A percentile compares a stretch with the other conserved stretches of the same genome.
phyloP scores from a whole-genome alignment of 2,329 filamentous ascomycete genomes.

The Bipolaris cookei region DNA sequence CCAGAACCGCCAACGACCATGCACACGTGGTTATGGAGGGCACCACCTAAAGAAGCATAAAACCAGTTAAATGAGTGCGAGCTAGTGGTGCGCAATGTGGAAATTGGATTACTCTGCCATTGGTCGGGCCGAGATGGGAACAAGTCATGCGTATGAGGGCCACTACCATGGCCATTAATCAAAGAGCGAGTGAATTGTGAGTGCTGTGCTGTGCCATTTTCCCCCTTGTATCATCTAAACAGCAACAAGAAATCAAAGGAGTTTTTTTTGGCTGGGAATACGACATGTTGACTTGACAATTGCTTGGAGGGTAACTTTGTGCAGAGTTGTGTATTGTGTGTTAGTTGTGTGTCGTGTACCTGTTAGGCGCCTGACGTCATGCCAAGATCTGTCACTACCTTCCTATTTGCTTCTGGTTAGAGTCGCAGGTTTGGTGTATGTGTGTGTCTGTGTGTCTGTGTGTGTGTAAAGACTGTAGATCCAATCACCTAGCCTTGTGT shows the following conservation, averaged over 20 bases:
- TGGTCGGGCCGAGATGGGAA: slow-evolving; percentile 6
- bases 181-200: background rate
- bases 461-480: background rate
- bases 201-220: background rate
- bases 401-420: background rate
- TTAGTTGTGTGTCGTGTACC: background rate
- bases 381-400: background rate
- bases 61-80: background rate
- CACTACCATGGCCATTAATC: background rate
- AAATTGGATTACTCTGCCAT: slow-evolving; percentile 2
- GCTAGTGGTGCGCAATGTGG: slow-evolving; percentile 6
- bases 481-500: background rate
- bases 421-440: background rate
- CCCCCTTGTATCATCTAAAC: background rate
- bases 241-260: background rate
- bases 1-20: slow-evolving; percentile 4
- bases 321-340: too few relatives aligned
- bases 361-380: slow-evolving; percentile 2
- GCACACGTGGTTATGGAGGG: slow-evolving; percentile 9
- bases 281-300: background rate
- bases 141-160: background rate
- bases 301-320: too few relatives aligned
- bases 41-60: background rate
- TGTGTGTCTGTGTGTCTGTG: background rate
- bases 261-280: background rate